A percentile compares a stretch with the other conserved stretches of the same genome.
Evolutionary conservation across 2,329 filamentous ascomycete genomes (phyloP).

Genomic region (Pseudopyricularia javanii): DNA sequence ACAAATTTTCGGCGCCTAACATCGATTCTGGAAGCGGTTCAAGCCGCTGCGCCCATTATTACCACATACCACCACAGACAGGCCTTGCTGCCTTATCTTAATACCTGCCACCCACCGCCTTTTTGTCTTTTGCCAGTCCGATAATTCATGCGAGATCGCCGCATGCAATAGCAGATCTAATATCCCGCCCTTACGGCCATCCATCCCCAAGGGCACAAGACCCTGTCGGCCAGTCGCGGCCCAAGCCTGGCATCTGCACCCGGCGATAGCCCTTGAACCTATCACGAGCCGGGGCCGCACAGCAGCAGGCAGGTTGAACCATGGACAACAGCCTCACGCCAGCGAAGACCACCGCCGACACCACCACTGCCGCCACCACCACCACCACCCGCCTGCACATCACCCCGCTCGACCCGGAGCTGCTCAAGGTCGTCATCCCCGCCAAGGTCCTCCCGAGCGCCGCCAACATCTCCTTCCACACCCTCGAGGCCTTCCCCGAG

Average conservation of each 20-base stretch:
- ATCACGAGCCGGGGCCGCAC: not conserved
- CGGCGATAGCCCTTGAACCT: not conserved
- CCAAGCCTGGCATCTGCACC: not conserved
- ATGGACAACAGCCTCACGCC: not conserved
- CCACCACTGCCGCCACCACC: not conserved
- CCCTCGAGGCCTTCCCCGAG: slow-evolving; percentile 78
- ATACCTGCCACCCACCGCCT: too few relatives aligned
- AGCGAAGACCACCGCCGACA: not conserved
- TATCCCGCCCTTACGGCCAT: not conserved
- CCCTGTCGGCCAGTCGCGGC: not conserved
- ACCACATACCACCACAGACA: too few relatives aligned
- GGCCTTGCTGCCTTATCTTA: too few relatives aligned
- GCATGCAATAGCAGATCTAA: not conserved
- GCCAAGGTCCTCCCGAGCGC: slow-evolving; percentile 52
- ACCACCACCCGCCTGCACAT: slow-evolving; percentile 61
- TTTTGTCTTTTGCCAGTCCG: not conserved
- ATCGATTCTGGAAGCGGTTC: too few relatives aligned
- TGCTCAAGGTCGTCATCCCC: slow-evolving; percentile 62
- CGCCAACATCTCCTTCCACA: slow-evolving; percentile 79
- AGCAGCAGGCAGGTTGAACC: not conserved
- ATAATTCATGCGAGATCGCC: not conserved
- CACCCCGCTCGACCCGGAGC: slow-evolving; percentile 65
- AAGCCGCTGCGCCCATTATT: too few relatives aligned
- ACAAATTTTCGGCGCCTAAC: too few relatives aligned
- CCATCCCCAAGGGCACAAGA: not conserved